Evolutionary conservation across 306 rosid genomes (phyloP).

Genomic region (Glycine latifolia): DNA sequence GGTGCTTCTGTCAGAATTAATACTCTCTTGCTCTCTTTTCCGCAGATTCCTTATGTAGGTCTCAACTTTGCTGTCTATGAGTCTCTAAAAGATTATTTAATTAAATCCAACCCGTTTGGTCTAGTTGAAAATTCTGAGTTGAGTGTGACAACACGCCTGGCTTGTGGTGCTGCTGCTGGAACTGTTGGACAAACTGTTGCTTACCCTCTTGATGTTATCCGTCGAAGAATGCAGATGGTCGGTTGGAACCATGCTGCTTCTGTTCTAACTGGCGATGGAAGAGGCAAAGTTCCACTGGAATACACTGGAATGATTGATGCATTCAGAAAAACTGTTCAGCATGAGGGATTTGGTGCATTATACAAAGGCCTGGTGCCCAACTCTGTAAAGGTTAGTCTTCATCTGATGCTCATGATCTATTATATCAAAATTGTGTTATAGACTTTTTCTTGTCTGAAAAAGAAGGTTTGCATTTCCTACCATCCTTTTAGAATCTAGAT

Average conservation of each 20-base stretch:
- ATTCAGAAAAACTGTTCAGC: constrained; percentile 91
- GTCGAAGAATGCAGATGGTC: constrained; percentile 99
- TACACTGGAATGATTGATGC: constrained; percentile 97
- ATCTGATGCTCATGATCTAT: constrained; percentile 29
- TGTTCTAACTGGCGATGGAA: constrained; percentile 86
- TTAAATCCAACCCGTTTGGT: constrained; percentile 77
- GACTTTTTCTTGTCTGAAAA: constrained; percentile 7
- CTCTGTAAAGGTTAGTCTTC: constrained; percentile 87
- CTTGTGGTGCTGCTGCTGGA: constrained; percentile 99
- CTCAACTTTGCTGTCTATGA: constrained; percentile 98
- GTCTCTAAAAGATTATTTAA: constrained; percentile 89
- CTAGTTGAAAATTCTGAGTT: constrained; percentile 76
- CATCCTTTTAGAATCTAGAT: background rate
- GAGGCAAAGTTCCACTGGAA: constrained; percentile 74
- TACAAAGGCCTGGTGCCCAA: constrained; percentile 99
- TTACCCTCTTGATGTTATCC: constrained; percentile 99
- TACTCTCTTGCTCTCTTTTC: constrained; percentile 32
- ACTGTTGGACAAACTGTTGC: constrained; percentile 97
- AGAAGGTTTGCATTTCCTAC: constrained; percentile 5
- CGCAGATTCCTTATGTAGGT: constrained; percentile 94
- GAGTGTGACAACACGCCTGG: constrained; percentile 87
- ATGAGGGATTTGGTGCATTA: constrained; percentile 94
- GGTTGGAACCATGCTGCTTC: constrained; percentile 98
- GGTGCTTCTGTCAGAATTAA: constrained; percentile 30
- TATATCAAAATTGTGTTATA: constrained; percentile 1